Evolutionary conservation across 768 basidiomycete genomes (phyloP).

Genomic region (Auricularia cornea): DNA sequence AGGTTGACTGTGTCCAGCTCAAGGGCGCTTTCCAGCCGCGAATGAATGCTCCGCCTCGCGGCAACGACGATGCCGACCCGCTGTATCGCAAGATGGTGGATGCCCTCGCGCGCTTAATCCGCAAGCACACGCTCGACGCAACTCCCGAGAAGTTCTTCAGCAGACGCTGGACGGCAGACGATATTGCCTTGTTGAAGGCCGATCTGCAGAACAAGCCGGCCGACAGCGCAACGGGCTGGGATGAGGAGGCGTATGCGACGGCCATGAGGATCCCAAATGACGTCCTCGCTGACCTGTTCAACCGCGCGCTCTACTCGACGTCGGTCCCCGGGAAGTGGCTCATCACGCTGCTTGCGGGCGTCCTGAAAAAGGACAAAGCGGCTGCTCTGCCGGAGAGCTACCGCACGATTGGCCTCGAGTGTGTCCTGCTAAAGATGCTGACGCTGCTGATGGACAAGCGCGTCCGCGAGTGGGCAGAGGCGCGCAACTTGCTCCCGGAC

Average conservation of each 20-base stretch:
- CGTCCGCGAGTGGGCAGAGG: constrained; percentile 9
- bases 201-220: neutral
- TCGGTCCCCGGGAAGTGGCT: constrained; percentile 9
- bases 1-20: neutral
- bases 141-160: neutral
- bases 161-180: neutral
- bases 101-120: neutral
- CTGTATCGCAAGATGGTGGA: neutral
- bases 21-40: neutral
- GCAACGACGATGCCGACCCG: neutral
- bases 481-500: constrained; percentile 13
- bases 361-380: constrained; percentile 15
- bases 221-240: neutral
- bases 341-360: constrained; percentile 7
- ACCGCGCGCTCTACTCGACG: neutral
- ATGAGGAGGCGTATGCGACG: neutral
- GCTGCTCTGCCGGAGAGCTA: constrained; percentile 16
- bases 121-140: neutral
- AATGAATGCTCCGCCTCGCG: neutral
- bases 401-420: constrained; percentile 21
- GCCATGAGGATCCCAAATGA: neutral
- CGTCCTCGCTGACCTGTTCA: neutral
- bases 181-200: neutral
- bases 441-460: constrained; percentile 18
- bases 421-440: constrained; percentile 19